Conservation (phyloP, 2,329 filamentous ascomycete genomes). For the Claviceps citrina region DNA sequence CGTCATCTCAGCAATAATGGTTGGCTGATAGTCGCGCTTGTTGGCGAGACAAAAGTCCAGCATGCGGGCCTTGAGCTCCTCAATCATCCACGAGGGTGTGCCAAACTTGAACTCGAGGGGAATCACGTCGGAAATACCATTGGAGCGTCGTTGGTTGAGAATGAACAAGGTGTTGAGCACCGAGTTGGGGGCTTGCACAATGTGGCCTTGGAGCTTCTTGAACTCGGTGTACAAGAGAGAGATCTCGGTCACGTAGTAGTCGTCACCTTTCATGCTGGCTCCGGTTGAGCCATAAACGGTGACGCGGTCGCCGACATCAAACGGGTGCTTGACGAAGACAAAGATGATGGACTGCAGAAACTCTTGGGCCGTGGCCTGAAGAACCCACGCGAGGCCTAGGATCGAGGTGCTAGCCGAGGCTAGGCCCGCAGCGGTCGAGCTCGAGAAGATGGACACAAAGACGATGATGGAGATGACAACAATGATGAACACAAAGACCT, state of each 20-base stretch:
- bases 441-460: slow-evolving; percentile 77
- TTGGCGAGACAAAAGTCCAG: slow-evolving; percentile 70
- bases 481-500: slow-evolving; percentile 79
- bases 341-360: slow-evolving; percentile 90
- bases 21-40: slow-evolving; percentile 77
- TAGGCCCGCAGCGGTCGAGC: slow-evolving; percentile 79
- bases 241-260: slow-evolving; percentile 94
- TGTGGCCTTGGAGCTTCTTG: slow-evolving; percentile 95
- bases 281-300: slow-evolving; percentile 85
- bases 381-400: slow-evolving; percentile 83
- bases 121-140: slow-evolving; percentile 73
- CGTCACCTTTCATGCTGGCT: slow-evolving; percentile 61
- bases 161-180: slow-evolving; percentile 88
- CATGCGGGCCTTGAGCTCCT: slow-evolving; percentile 63
- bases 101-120: slow-evolving; percentile 78
- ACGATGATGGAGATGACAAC: slow-evolving; percentile 67
- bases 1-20: slow-evolving; percentile 72
- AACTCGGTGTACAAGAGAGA: slow-evolving; percentile 89
- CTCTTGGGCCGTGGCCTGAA: slow-evolving; percentile 84
- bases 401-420: slow-evolving; percentile 76
- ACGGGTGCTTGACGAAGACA: slow-evolving; percentile 93
- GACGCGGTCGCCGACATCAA: slow-evolving; percentile 88
- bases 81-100: slow-evolving; percentile 69
- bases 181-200: slow-evolving; percentile 90
- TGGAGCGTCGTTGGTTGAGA: slow-evolving; percentile 82